Conservation (phyloP, 192 early-diverging fungal species). For the Rhizoclosmatium sp. region DNA sequence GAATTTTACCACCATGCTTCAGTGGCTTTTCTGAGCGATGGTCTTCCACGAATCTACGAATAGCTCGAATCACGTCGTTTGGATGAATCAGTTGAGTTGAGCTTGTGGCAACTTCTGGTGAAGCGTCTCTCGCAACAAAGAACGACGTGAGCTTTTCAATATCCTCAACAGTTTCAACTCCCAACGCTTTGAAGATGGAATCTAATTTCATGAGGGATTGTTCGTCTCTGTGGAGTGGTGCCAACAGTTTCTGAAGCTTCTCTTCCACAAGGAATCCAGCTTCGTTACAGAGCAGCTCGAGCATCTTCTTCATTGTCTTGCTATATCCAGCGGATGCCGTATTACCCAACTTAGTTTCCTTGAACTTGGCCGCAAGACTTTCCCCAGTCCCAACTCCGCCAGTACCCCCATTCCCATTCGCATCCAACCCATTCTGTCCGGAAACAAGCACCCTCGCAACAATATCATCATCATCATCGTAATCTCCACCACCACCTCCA, state of each 20-base stretch:
- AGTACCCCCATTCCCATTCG: background rate
- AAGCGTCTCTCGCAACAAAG: conserved; percentile 40
- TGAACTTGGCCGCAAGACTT: conserved; percentile 44
- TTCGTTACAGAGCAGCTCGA: conserved; percentile 62
- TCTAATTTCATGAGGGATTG: conserved; percentile 65
- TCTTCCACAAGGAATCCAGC: conserved; percentile 66
- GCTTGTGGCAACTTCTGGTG: background rate
- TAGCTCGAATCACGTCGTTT: conserved; percentile 55
- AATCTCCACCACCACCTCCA: background rate
- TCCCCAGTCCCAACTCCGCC: conserved; percentile 18
- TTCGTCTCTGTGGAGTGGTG: conserved; percentile 58
- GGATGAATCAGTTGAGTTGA: conserved; percentile 50
- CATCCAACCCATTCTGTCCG: background rate
- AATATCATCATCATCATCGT: conserved; percentile 19
- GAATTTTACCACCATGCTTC: background rate
- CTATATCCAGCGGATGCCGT: conserved; percentile 32
- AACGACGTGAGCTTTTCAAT: conserved; percentile 56
- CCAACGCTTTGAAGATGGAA: conserved; percentile 65
- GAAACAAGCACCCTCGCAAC: background rate
- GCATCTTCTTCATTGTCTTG: conserved; percentile 55
- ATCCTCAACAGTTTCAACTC: conserved; percentile 62
- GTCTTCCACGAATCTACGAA: conserved; percentile 55
- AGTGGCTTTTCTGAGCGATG: conserved; percentile 31
- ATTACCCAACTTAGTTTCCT: conserved; percentile 38
- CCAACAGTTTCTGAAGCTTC: conserved; percentile 64